Percentiles rank a stretch among this genome's conserved stretches.
phyloP scores from a whole-genome alignment of 2,329 filamentous ascomycete genomes.

The Neofusicoccum cordaticola region DNA sequence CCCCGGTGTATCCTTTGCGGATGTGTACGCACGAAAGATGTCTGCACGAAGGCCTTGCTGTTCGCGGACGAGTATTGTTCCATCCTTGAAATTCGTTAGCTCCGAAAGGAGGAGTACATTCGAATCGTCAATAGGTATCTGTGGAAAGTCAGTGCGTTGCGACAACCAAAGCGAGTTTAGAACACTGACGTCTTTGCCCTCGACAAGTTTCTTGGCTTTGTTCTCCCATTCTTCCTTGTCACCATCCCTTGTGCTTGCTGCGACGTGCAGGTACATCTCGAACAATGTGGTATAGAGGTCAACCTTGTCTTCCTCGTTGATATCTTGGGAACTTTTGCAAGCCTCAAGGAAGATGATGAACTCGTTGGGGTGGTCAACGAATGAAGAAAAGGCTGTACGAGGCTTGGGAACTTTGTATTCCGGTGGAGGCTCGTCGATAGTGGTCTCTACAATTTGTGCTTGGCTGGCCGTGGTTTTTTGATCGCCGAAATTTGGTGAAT shows the following conservation, averaged over 20 bases:
- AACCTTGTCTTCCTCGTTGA: conserved; percentile 72
- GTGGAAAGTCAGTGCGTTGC: conserved; percentile 5
- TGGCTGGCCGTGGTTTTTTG: conserved; percentile 55
- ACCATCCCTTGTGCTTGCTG: conserved; percentile 67
- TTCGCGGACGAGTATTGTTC: conserved; percentile 88
- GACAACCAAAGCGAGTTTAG: conserved; percentile 1
- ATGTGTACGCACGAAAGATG: conserved; percentile 94
- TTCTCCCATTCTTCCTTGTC: conserved; percentile 80
- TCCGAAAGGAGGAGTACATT: conserved; percentile 92
- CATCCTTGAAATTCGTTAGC: conserved; percentile 83
- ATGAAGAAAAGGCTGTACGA: conserved; percentile 88
- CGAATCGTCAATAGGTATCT: conserved; percentile 83
- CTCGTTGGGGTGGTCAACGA: conserved; percentile 88
- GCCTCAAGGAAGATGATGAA: conserved; percentile 93
- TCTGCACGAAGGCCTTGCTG: conserved; percentile 89
- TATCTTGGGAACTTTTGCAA: conserved; percentile 67
- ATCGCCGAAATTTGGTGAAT: conserved; percentile 54
- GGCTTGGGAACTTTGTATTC: conserved; percentile 80
- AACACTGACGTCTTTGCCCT: conserved; percentile 63
- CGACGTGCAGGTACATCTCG: conserved; percentile 95
- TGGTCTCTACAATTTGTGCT: conserved; percentile 52
- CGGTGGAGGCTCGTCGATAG: conserved; percentile 48
- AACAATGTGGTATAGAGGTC: conserved; percentile 95
- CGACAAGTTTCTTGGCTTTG: conserved; percentile 86
- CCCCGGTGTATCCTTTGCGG: conserved; percentile 84